Percentiles rank a stretch among this genome's conserved stretches.
Evolutionary conservation across 805 yeast species (phyloP).

Genomic region (Candida ulmi): DNA sequence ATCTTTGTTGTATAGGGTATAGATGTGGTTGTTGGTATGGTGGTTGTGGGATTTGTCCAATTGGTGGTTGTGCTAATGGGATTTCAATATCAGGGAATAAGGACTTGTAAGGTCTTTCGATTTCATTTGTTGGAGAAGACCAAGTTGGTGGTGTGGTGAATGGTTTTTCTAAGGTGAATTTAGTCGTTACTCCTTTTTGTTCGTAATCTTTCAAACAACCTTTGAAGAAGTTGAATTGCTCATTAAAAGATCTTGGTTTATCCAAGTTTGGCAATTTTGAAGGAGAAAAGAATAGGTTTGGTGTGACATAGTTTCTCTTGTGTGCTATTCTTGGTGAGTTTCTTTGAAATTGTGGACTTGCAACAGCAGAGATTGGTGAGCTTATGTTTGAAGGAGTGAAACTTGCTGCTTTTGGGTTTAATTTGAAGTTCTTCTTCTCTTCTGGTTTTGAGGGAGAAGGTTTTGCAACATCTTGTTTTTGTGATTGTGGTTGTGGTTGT

Average conservation of each 20-base stretch:
- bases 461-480: constrained; percentile 1
- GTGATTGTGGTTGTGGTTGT: background rate
- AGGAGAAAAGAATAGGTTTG: constrained; percentile 14
- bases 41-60: background rate
- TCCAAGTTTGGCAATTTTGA: constrained; percentile 22
- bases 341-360: constrained; percentile 15
- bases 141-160: constrained; percentile 76
- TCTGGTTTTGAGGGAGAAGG: background rate
- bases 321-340: constrained; percentile 20
- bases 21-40: constrained; percentile 4
- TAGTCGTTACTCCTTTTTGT: constrained; percentile 10
- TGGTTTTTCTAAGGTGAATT: constrained; percentile 43
- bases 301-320: constrained; percentile 5
- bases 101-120: constrained; percentile 49
- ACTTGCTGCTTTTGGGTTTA: constrained; percentile 63
- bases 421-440: constrained; percentile 38
- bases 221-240: constrained; percentile 23
- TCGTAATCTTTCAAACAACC: constrained; percentile 20
- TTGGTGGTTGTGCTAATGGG: constrained; percentile 2
- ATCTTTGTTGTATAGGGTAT: constrained; percentile 2
- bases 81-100: constrained; percentile 38
- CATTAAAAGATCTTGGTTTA: constrained; percentile 18
- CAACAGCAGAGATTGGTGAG: constrained; percentile 9
- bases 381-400: constrained; percentile 44
- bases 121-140: constrained; percentile 34